Percentiles rank a stretch among this genome's conserved stretches.
Evolutionary conservation across 805 yeast genomes (phyloP).

Genomic region (Kodamaea leandrae): DNA sequence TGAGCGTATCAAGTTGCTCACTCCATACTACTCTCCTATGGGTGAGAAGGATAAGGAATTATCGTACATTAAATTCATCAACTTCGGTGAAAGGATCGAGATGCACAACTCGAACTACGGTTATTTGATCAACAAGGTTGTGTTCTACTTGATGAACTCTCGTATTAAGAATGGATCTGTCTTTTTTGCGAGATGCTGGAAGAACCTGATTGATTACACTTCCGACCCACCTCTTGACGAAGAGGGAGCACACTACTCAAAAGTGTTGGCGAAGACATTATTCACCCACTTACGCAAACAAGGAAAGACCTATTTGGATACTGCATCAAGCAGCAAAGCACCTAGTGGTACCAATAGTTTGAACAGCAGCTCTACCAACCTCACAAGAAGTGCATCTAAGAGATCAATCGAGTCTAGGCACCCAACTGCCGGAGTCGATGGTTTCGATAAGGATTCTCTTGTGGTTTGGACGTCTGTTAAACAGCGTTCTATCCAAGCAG

Average conservation of each 20-base stretch:
- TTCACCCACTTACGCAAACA: conserved; percentile 32
- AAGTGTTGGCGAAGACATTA: conserved; percentile 59
- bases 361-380: conserved; percentile 9
- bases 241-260: conserved; percentile 69
- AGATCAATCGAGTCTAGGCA: conserved; percentile 38
- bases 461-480: conserved; percentile 96
- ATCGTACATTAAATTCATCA: conserved; percentile 79
- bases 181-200: conserved; percentile 83
- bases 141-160: conserved; percentile 88
- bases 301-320: conserved; percentile 32
- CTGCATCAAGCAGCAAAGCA: conserved; percentile 1
- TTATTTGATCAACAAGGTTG: conserved; percentile 84
- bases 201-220: conserved; percentile 55
- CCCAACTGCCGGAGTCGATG: conserved; percentile 53
- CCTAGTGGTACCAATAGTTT: conserved; percentile 4
- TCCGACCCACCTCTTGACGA: conserved; percentile 80
- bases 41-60: conserved; percentile 49
- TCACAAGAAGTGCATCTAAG: conserved; percentile 7
- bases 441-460: conserved; percentile 57
- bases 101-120: conserved; percentile 83
- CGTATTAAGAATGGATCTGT: conserved; percentile 84
- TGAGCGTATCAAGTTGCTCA: conserved; percentile 64
- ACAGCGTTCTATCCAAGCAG: conserved; percentile 77
- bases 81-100: conserved; percentile 83
- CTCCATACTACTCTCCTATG: conserved; percentile 73